Conservation (phyloP, 805 yeast species). For the Ogataea paraovalis region DNA sequence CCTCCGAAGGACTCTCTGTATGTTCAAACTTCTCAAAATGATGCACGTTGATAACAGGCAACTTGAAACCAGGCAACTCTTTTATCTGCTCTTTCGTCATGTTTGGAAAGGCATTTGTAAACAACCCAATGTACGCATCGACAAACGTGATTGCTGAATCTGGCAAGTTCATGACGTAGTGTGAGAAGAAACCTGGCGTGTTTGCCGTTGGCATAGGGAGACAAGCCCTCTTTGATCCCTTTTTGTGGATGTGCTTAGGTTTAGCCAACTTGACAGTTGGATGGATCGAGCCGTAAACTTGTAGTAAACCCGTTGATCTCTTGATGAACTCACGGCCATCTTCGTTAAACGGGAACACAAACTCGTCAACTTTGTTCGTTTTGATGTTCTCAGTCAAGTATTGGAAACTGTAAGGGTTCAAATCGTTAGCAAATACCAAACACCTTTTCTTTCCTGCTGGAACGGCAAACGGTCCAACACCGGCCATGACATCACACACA, state of each 20-base stretch:
- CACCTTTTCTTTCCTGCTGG: constrained; percentile 89
- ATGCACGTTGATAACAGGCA: constrained; percentile 82
- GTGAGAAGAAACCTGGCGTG: constrained; percentile 56
- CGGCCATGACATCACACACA: constrained; percentile 95
- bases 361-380: constrained; percentile 55
- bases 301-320: constrained; percentile 49
- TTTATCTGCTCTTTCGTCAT: constrained; percentile 34
- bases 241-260: constrained; percentile 6
- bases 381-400: constrained; percentile 63
- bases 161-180: constrained; percentile 94
- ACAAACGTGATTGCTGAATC: constrained; percentile 85
- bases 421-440: constrained; percentile 84
- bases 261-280: constrained; percentile 26
- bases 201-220: constrained; percentile 43
- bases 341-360: constrained; percentile 60
- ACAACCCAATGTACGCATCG: constrained; percentile 73
- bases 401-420: constrained; percentile 81
- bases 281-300: constrained; percentile 45
- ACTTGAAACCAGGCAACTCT: constrained; percentile 42
- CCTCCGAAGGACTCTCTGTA: constrained; percentile 65
- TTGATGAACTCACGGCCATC: constrained; percentile 84
- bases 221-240: constrained; percentile 15
- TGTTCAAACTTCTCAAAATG: constrained; percentile 89
- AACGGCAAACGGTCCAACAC: constrained; percentile 96
- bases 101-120: constrained; percentile 37